Conservation (phyloP, 495 filamentous ascomycete species). For the Tuber melanosporum region DNA sequence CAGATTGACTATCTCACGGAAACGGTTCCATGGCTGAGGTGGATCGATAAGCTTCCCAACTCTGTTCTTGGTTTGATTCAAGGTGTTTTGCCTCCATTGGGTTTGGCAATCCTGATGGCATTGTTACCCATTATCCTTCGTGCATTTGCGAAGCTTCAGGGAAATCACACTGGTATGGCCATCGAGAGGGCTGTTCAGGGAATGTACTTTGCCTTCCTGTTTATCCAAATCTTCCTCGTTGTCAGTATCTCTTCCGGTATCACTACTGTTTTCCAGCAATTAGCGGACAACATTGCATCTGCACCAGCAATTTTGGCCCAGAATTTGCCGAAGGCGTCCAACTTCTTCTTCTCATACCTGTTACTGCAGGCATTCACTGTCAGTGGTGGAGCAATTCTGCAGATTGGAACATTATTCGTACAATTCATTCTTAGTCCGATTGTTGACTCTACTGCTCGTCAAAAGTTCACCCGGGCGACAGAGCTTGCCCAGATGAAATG, state of each 20-base stretch:
- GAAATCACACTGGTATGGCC: conserved; percentile 72
- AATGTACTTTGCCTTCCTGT: conserved; percentile 92
- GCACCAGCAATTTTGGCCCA: conserved; percentile 67
- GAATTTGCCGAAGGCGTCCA: conserved; percentile 80
- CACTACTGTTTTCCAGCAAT: conserved; percentile 58
- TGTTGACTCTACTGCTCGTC: conserved; percentile 76
- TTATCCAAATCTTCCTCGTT: conserved; percentile 90
- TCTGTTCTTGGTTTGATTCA: conserved; percentile 67
- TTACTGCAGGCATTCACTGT: conserved; percentile 85
- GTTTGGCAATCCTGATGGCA: conserved; percentile 71
- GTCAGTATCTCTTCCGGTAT: conserved; percentile 80
- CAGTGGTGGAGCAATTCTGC: conserved; percentile 84
- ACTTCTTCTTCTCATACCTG: conserved; percentile 99
- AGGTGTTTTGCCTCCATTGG: conserved; percentile 75
- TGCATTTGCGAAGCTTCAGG: conserved; percentile 65
- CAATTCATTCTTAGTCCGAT: conserved; percentile 76
- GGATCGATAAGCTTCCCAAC: conserved; percentile 57
- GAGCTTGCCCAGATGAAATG: conserved; percentile 71
- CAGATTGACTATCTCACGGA: conserved; percentile 63
- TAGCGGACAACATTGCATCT: conserved; percentile 53
- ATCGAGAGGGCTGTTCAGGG: conserved; percentile 76
- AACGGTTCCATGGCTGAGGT: conserved; percentile 60
- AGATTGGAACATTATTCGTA: conserved; percentile 65
- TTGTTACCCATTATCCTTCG: conserved; percentile 74
- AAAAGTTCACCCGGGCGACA: conserved; percentile 82